Conservation (phyloP, 257 asterid species). For the Solanum microdontum region DNA sequence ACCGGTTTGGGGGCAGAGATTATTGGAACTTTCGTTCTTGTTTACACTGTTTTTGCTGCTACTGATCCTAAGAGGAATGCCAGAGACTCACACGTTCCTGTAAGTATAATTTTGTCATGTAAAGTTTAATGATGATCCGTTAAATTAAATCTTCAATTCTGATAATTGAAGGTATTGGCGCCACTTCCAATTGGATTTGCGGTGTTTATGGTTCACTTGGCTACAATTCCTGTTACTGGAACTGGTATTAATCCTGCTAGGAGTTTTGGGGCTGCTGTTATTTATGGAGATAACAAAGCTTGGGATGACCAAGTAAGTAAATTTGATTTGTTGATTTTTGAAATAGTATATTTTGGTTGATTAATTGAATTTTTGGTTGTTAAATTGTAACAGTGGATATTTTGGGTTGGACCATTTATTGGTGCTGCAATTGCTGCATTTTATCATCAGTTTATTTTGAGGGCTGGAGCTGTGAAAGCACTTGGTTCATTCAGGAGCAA, state of each 20-base stretch:
- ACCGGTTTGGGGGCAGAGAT: conserved; percentile 73
- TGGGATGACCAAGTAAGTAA: conserved; percentile 58
- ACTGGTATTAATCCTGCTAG: conserved; percentile 74
- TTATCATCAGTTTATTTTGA: conserved; percentile 54
- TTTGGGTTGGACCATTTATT: conserved; percentile 81
- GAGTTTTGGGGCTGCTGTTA: conserved; percentile 69
- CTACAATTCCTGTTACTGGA: conserved; percentile 69
- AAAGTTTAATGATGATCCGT: too few relatives aligned
- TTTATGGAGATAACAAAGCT: conserved; percentile 40
- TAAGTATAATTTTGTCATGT: conserved; percentile 7
- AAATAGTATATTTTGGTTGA: background rate
- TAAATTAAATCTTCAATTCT: too few relatives aligned
- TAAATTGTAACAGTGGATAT: conserved; percentile 45
- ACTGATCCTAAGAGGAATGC: conserved; percentile 71
- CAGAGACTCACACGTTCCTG: conserved; percentile 71
- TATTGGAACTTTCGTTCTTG: conserved; percentile 59
- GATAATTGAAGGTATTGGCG: conserved; percentile 41
- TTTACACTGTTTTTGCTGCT: conserved; percentile 70
- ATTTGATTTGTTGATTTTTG: background rate
- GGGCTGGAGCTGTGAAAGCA: conserved; percentile 71
- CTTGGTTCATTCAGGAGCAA: conserved; percentile 70
- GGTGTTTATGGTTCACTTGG: conserved; percentile 71
- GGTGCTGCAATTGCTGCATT: conserved; percentile 81
- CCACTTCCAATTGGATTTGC: conserved; percentile 83
- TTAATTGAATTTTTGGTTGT: background rate